A percentile compares a stretch with the other conserved stretches of the same genome.
Evolutionary conservation across 164 flowering plant species (phyloP).

Genomic region (Liriodendron chinense): DNA sequence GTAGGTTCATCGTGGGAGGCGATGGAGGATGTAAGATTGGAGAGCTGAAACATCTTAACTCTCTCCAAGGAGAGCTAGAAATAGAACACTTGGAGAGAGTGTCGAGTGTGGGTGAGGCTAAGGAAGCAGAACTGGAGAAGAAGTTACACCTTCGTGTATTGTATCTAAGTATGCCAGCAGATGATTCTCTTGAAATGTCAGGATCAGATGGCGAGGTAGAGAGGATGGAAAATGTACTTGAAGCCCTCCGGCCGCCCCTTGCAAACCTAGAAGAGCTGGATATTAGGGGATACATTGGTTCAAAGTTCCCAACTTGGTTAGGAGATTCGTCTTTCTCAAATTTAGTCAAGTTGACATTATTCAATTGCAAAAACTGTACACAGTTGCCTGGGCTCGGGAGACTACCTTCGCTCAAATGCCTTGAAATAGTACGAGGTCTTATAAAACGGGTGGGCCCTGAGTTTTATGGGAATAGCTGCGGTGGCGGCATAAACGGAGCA

Average conservation of each 20-base stretch:
- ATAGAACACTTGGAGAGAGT: background rate
- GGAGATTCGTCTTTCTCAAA: background rate
- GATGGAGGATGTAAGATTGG: constrained; percentile 2
- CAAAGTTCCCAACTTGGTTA: background rate
- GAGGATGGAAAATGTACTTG: background rate
- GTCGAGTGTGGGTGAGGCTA: background rate
- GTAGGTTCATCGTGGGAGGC: constrained; percentile 1
- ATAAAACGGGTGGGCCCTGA: background rate
- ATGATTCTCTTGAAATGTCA: background rate
- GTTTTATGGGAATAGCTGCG: background rate
- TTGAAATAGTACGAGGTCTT: background rate
- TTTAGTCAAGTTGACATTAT: background rate
- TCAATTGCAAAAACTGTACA: background rate
- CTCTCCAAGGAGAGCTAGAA: background rate
- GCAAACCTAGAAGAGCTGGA: background rate
- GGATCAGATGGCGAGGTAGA: background rate
- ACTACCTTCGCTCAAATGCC: background rate
- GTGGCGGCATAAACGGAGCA: no score
- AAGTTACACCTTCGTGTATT: background rate
- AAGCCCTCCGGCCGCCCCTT: background rate
- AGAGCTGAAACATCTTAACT: background rate
- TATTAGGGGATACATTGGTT: background rate
- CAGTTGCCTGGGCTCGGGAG: constrained; percentile 5
- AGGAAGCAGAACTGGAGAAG: background rate
- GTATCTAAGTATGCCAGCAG: background rate